A percentile compares a stretch with the other conserved stretches of the same genome.
Conservation (phyloP, 139 green algal species). For the Desmodesmus armatus region DNA sequence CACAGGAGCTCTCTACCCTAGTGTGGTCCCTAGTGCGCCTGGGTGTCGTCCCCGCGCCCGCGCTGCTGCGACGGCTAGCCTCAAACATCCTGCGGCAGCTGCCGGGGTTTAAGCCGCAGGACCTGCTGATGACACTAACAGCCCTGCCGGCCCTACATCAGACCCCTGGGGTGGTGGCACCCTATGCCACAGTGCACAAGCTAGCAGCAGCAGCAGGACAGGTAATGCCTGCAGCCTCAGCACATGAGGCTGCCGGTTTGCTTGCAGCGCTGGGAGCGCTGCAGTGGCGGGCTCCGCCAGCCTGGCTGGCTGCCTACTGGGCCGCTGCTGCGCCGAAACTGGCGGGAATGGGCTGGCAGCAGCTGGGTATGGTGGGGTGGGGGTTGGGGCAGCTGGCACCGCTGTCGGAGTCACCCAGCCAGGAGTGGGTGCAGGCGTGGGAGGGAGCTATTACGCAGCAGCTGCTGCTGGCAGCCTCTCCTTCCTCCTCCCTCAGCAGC, state of each 20-base stretch:
- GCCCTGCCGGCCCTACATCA: neutral
- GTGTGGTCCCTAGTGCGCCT: slow-evolving; percentile 27
- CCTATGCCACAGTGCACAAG: slow-evolving; percentile 2
- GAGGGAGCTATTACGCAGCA: slow-evolving; percentile 1
- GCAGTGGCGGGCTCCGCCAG: neutral
- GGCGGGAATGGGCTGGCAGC: neutral
- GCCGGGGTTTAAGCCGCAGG: neutral
- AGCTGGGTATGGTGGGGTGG: slow-evolving; percentile 6
- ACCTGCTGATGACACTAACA: slow-evolving; percentile 18
- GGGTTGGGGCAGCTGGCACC: slow-evolving; percentile 9
- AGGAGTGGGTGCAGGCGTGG: neutral
- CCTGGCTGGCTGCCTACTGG: slow-evolving; percentile 20
- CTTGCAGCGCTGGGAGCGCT: neutral
- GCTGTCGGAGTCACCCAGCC: neutral
- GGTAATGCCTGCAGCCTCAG: neutral
- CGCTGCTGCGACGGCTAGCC: slow-evolving; percentile 14
- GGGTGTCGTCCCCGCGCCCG: neutral
- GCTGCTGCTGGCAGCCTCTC: neutral
- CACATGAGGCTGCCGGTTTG: slow-evolving; percentile 5
- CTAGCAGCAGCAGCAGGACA: slow-evolving; percentile 17
- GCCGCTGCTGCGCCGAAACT: neutral
- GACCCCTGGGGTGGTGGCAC: neutral
- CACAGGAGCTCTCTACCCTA: slow-evolving; percentile 31
- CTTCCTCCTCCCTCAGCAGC: neutral
- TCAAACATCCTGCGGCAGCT: slow-evolving; percentile 20